Base-by-base conservation (phyloP, 805 yeast species). In the Metschnikowia gelsemii region DNA sequence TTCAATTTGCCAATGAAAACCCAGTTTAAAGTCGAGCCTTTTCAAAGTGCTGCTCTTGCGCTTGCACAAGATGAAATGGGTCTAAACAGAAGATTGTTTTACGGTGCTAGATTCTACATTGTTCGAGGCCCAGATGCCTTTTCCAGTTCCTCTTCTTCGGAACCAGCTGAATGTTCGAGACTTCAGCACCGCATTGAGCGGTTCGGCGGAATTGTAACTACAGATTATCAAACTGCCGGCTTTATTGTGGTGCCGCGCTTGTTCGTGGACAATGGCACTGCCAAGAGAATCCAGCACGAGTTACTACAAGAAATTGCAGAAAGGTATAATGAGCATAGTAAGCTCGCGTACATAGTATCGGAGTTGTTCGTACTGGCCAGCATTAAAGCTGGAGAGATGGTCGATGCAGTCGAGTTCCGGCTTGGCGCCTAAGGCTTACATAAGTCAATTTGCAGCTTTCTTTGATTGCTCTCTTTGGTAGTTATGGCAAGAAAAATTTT, bases 201-300 rank as follows among this genome's bases (percentile, higher is more conserved):
- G 35, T 82, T 78, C 18, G 86, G 80, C 1, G 61, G 70, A 1
- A 43, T 38, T 3, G 30, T 45, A 19, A 8, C 24, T 12, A 28
- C 12, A 2, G 25, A 41, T 5, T 23, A 22, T 16, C 25, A 24
- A 8, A 5, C 12, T 8, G 62, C 73, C 31, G 64, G 73, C 25
- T 53, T 72, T 16, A 63, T 79, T 5, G 61, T 80, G 12, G 64
- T 67, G 12, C 57, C 61, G 8, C 26, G 18, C 9, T 34, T 43
- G 40, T 9, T 16, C 28, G 43, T 29, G 28, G 40, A 46, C 21
- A 26, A 17, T 32, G 36, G 42, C 24, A 20, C 21, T 16, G 43
- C 49, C 35, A 44, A 34, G 21, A 29, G 32, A 2, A 8, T 41
- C 17, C 16, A 25, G 16, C 17, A 17, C n/a, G 36, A 42, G 5